Conservation (phyloP, 495 filamentous ascomycete species). For the Neurospora hispaniola region DNA sequence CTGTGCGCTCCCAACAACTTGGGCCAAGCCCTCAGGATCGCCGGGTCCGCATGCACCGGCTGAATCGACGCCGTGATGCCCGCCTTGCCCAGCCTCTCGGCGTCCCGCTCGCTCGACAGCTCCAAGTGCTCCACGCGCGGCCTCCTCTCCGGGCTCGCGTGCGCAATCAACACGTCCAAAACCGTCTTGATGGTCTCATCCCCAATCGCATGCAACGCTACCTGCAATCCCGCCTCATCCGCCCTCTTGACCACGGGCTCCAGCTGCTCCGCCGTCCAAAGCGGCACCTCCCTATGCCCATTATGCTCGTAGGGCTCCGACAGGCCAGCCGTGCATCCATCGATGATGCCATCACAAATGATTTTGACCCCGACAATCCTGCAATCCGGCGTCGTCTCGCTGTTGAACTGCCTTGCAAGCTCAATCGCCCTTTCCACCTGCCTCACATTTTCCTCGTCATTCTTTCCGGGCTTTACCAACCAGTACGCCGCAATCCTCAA, state of each 20-base stretch:
- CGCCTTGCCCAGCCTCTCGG: constrained; percentile 38
- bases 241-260: constrained; percentile 45
- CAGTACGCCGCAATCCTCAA: constrained; percentile 55
- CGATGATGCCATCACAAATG: constrained; percentile 58
- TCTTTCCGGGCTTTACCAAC: constrained; percentile 41
- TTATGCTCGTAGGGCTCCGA: constrained; percentile 49
- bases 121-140: constrained; percentile 57
- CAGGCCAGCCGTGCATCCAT: constrained; percentile 55
- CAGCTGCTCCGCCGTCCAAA: constrained; percentile 45
- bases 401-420: constrained; percentile 37
- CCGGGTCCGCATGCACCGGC: constrained; percentile 53
- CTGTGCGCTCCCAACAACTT: constrained; percentile 41
- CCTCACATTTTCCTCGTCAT: constrained; percentile 30
- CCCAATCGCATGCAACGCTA: constrained; percentile 57
- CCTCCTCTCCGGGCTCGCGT: constrained; percentile 33
- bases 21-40: constrained; percentile 51
- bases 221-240: constrained; percentile 44
- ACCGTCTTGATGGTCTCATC: constrained; percentile 46
- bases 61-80: constrained; percentile 56
- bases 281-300: constrained; percentile 34
- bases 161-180: constrained; percentile 41
- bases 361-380: constrained; percentile 56
- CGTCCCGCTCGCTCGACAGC: constrained; percentile 42
- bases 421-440: constrained; percentile 52
- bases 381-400: constrained; percentile 39